These are phyloP conservation scores for Leccinum rimulosum DNA, from an alignment of 768 basidiomycete species.

Conservation along the genomic window DNA sequence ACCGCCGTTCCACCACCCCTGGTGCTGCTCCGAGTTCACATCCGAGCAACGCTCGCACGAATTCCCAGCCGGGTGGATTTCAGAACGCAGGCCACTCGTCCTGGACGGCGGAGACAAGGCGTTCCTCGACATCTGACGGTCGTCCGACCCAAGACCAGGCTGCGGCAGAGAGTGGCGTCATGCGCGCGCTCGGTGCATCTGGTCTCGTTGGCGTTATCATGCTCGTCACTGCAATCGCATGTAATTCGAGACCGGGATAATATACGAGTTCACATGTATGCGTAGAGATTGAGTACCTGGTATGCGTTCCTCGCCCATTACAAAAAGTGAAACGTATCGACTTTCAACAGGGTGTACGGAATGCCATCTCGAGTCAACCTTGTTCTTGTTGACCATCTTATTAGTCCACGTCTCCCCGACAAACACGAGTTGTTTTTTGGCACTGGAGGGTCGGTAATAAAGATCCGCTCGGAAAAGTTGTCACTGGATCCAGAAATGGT, in stretches of 20 bases:
- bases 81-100: constrained; percentile 1
- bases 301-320: neutral
- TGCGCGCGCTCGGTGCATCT: constrained; percentile 29
- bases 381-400: constrained; percentile 7
- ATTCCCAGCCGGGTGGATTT: neutral
- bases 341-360: neutral
- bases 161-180: constrained; percentile 23
- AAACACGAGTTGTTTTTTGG: constrained; percentile 3
- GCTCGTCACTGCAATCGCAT: constrained; percentile 20
- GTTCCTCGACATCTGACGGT: neutral
- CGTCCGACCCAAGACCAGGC: constrained; percentile 22
- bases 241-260: constrained; percentile 15
- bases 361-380: neutral
- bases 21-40: neutral
- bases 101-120: constrained; percentile 9
- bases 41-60: neutral
- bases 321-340: neutral
- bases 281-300: neutral
- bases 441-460: neutral
- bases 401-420: constrained; percentile 22
- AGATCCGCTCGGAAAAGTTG: constrained; percentile 6
- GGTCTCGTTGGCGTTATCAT: constrained; percentile 28
- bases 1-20: constrained; percentile 1
- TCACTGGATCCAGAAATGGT: constrained; percentile 4
- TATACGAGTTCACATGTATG: constrained; percentile 5